phyloP scores from a whole-genome alignment of 2,329 filamentous ascomycete species.

The Fusarium armeniacum region DNA sequence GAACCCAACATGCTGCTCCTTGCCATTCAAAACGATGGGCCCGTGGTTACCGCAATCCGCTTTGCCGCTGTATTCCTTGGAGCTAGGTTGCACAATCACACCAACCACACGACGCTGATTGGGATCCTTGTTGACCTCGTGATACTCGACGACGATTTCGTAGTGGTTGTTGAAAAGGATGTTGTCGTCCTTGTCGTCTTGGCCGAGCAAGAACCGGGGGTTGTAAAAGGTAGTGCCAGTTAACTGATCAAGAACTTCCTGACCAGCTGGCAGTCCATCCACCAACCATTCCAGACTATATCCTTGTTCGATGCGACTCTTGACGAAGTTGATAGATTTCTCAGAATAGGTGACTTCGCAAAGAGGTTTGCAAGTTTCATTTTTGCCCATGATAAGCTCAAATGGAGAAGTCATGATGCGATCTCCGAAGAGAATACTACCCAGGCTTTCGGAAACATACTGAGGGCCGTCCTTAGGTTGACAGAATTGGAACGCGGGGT shows the following conservation, averaged over 20 bases:
- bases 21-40: slow-evolving; percentile 73
- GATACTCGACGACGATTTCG: slow-evolving; percentile 93
- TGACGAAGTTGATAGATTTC: slow-evolving; percentile 81
- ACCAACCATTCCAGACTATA: slow-evolving; percentile 97
- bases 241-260: slow-evolving; percentile 81
- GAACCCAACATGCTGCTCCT: slow-evolving; percentile 77
- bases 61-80: slow-evolving; percentile 70
- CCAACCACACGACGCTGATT: slow-evolving; percentile 90
- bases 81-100: slow-evolving; percentile 87
- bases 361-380: slow-evolving; percentile 88
- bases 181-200: slow-evolving; percentile 66
- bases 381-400: slow-evolving; percentile 85
- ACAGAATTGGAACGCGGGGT: slow-evolving; percentile 89
- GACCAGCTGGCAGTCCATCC: slow-evolving; percentile 91
- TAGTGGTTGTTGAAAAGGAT: slow-evolving; percentile 91
- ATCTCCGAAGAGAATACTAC: slow-evolving; percentile 97
- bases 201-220: slow-evolving; percentile 87
- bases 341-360: slow-evolving; percentile 77
- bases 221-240: slow-evolving; percentile 87
- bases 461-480: slow-evolving; percentile 80
- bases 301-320: slow-evolving; percentile 82
- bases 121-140: slow-evolving; percentile 76
- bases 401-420: slow-evolving; percentile 97
- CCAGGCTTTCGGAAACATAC: slow-evolving; percentile 83
- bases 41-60: slow-evolving; percentile 74